phyloP scores from a whole-genome alignment of 768 basidiomycete species.

The Mycena leptocephala region DNA sequence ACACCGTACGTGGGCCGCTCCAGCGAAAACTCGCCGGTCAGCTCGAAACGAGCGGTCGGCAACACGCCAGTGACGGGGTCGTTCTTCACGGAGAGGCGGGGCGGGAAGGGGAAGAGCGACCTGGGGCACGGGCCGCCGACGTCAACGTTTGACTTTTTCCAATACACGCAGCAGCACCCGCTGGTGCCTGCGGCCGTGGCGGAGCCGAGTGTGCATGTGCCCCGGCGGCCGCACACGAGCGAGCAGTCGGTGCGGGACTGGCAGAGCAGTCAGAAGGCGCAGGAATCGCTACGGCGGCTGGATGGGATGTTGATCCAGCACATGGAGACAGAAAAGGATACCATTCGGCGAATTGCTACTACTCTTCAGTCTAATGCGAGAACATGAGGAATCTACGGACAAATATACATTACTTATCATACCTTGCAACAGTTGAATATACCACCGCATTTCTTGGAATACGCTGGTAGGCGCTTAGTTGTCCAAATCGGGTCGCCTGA shows the following conservation, averaged over 20 bases:
- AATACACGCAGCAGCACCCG: conserved; percentile 62
- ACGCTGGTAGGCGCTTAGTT: neutral
- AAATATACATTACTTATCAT: conserved; percentile 17
- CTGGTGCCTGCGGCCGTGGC: conserved; percentile 27
- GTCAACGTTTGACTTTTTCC: conserved; percentile 63
- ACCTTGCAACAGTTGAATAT: conserved; percentile 29
- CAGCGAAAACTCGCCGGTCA: conserved; percentile 49
- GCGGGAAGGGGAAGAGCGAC: conserved; percentile 53
- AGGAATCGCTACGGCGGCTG: conserved; percentile 76
- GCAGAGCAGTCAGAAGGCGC: conserved; percentile 57
- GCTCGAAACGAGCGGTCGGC: conserved; percentile 65
- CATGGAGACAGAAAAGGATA: conserved; percentile 88
- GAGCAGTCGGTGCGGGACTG: conserved; percentile 50
- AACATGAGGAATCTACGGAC: neutral
- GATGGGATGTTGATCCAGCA: conserved; percentile 89
- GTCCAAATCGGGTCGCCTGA: neutral
- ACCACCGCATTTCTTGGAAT: conserved; percentile 9
- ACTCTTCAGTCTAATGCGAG: conserved; percentile 41
- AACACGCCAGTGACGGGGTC: conserved; percentile 62
- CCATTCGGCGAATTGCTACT: conserved; percentile 82
- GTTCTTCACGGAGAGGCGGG: conserved; percentile 65
- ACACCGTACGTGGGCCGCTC: conserved; percentile 73
- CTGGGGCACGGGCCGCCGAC: conserved; percentile 53
- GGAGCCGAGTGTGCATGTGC: neutral
- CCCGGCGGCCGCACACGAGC: conserved; percentile 46